Conservation (phyloP, 73 alveolate genomes). For the Chromera velia region DNA sequence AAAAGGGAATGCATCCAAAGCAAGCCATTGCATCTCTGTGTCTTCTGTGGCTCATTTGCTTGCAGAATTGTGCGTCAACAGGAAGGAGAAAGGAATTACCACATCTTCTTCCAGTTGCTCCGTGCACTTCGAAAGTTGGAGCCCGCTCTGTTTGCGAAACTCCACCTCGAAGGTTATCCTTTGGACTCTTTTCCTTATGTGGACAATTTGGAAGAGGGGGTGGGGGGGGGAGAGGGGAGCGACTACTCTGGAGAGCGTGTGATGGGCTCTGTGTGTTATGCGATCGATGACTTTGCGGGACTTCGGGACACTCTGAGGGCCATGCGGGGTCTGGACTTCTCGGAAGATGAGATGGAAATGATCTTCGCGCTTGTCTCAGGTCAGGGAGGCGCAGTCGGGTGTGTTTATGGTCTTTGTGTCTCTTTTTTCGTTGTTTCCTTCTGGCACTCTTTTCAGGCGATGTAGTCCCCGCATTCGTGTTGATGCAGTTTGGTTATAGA, state of each 20-base stretch:
- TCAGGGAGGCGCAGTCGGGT: no score
- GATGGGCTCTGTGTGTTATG: constrained; percentile 55
- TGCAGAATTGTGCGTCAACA: background rate
- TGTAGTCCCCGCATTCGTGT: no score
- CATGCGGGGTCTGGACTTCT: constrained; percentile 73
- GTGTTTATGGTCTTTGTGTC: no score
- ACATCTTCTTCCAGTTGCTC: background rate
- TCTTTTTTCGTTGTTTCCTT: no score
- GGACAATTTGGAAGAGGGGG: constrained; percentile 65
- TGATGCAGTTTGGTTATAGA: no score
- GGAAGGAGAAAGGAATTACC: background rate
- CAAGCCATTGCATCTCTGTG: background rate
- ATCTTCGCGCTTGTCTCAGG: no score
- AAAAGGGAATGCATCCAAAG: no score
- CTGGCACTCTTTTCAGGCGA: no score
- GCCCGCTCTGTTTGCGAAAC: no score
- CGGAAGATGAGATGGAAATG: constrained; percentile 61
- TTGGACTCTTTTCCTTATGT: no score
- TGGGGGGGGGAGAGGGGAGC: constrained; percentile 86
- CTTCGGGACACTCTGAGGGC: constrained; percentile 63
- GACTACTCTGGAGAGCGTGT: constrained; percentile 77
- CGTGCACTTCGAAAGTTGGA: no score
- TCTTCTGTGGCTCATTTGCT: background rate
- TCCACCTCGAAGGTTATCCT: no score
- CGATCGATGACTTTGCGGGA: background rate